Conservation (phyloP, 768 basidiomycete genomes). For the Lentinula sp. region DNA sequence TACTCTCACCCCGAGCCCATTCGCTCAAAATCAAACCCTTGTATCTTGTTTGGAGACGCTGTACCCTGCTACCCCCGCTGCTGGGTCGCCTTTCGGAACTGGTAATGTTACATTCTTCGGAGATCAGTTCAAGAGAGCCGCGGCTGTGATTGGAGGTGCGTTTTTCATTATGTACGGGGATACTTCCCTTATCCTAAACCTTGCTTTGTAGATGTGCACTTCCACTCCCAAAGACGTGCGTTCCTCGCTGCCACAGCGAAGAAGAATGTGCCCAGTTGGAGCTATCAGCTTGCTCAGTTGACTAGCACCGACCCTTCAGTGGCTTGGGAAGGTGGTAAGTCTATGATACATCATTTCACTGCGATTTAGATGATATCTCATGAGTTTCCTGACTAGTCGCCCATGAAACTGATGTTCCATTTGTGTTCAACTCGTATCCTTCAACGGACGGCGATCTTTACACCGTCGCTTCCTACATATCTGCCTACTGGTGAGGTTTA, state of each 20-base stretch:
- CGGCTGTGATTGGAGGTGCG: conserved; percentile 1
- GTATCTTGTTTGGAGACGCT: conserved; percentile 4
- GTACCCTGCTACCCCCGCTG: conserved; percentile 1
- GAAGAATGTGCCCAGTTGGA: background rate
- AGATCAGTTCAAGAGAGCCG: background rate
- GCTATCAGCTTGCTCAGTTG: conserved; percentile 1
- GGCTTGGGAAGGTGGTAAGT: conserved; percentile 1
- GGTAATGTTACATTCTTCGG: conserved; percentile 1
- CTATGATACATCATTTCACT: background rate
- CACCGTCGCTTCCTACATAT: background rate
- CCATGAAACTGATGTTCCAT: background rate
- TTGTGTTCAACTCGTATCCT: background rate
- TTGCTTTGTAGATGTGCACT: background rate
- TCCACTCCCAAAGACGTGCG: background rate
- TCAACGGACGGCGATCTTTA: background rate
- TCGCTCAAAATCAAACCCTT: background rate
- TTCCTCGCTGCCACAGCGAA: background rate
- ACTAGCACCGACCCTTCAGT: background rate
- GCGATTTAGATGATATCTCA: background rate
- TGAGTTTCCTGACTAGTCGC: background rate
- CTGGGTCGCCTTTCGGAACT: conserved; percentile 3
- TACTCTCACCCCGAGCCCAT: background rate
- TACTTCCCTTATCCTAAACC: background rate
- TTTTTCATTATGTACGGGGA: background rate
- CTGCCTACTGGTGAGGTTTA: background rate